Evolutionary conservation across 2,329 filamentous ascomycete genomes (phyloP), one percentile per base, ranked within the genome.

Genomic region (Dactylellina leptospora): DNA sequence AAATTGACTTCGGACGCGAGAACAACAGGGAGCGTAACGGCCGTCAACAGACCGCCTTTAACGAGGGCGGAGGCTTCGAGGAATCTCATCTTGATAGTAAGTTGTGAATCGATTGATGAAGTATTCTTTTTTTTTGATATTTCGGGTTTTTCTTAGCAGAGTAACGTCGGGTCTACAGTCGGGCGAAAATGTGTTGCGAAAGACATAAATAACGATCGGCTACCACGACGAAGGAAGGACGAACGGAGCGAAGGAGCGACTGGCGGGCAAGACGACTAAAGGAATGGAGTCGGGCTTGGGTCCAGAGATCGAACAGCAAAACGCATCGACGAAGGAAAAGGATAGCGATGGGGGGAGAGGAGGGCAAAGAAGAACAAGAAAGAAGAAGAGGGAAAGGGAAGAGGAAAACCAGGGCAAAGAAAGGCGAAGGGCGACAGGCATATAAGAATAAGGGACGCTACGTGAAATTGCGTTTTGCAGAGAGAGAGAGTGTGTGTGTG

Each of bases 1-100:
- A 51, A 16, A n/a, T 33, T 48, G 53, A 72, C 68, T 40, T 72
- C 68, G 36, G 68, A 59, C 20, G 27, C 68, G n/a, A 72, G 22
- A 33, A 64, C 59, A 45, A 47, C 22, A 6, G 68, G 68, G 22
- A 72, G 68, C 20, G 55, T 47, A 44, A 72, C 54, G n/a, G 59
- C 68, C 23, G 68, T 50, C 23, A 72, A 28, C 9, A 72, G 54
- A 33, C 68, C 18, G 18, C n/a, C n/a, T n/a, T n/a, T n/a, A n/a
- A n/a, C n/a, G n/a, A n/a, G n/a, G n/a, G n/a, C n/a, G n/a, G 64
- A 54, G 5, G 64, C 47, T 50, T 70, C 36, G 28, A 70, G 38
- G 28, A 61, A 38, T 48, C 55, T 55, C 64, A 70, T 69, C 2
- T 59, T 59, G 40, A 33, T 33, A 18, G 45, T 27, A 11, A 40